Conservation (phyloP, 2,329 filamentous ascomycete species). For the Orbilia ellipsospora region DNA sequence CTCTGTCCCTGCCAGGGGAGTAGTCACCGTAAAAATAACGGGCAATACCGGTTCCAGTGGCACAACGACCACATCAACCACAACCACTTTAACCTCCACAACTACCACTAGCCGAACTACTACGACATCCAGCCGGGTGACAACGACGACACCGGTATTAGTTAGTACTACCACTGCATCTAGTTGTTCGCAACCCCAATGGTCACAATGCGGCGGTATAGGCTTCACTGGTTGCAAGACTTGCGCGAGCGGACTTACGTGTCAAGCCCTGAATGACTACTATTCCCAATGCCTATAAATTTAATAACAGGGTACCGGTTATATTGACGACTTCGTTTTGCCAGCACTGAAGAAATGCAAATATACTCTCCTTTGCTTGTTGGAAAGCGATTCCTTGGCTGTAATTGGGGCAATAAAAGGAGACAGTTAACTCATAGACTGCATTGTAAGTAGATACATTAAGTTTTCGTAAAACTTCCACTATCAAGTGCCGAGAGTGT, state of each 20-base stretch:
- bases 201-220: slow-evolving; percentile 57
- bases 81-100: slow-evolving; percentile 55
- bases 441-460: too few relatives aligned
- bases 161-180: not conserved
- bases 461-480: too few relatives aligned
- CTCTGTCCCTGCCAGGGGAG: slow-evolving; percentile 31
- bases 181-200: not conserved
- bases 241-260: slow-evolving; percentile 59
- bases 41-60: slow-evolving; percentile 19
- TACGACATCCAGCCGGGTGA: slow-evolving; percentile 56
- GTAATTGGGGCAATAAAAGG: too few relatives aligned
- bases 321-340: too few relatives aligned
- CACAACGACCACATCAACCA: slow-evolving; percentile 41
- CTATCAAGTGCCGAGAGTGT: too few relatives aligned
- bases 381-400: too few relatives aligned
- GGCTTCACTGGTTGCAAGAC: slow-evolving; percentile 59
- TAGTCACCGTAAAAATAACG: slow-evolving; percentile 37
- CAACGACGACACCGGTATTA: slow-evolving; percentile 35
- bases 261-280: slow-evolving; percentile 56
- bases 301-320: too few relatives aligned
- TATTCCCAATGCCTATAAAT: slow-evolving; percentile 54
- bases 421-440: too few relatives aligned
- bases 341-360: too few relatives aligned
- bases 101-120: slow-evolving; percentile 55
- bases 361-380: too few relatives aligned